Evolutionary conservation across 352 stramenopile genomes (phyloP).

Genomic region (Pythium pectinolyticum): DNA sequence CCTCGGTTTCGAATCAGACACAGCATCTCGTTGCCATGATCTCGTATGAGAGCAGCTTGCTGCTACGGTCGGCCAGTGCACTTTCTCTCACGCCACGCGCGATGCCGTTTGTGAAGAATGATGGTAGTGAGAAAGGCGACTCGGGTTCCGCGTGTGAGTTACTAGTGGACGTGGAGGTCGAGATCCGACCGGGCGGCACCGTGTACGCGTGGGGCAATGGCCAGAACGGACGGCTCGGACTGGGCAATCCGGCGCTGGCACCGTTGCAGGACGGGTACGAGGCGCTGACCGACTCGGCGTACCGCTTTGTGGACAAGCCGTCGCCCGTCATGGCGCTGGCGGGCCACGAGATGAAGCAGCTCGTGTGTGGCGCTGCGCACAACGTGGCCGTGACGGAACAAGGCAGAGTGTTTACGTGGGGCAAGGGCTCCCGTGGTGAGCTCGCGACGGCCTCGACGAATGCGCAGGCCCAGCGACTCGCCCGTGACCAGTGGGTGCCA

Average conservation of each 20-base stretch:
- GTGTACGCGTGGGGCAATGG: constrained; percentile 68
- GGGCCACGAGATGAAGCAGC: constrained; percentile 47
- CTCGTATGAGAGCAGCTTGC: constrained; percentile 27
- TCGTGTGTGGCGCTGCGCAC: constrained; percentile 53
- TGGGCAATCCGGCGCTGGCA: constrained; percentile 31
- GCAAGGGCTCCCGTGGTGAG: constrained; percentile 46
- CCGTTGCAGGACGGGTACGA: constrained; percentile 66
- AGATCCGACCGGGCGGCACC: constrained; percentile 48
- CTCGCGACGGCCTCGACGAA: constrained; percentile 32
- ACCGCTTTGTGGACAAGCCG: constrained; percentile 50
- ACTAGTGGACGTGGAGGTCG: constrained; percentile 45
- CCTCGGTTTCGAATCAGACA: not conserved
- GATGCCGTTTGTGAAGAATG: constrained; percentile 32
- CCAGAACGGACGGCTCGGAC: constrained; percentile 54
- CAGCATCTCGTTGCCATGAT: constrained; percentile 35
- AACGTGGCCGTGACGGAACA: constrained; percentile 50
- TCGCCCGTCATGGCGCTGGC: constrained; percentile 44
- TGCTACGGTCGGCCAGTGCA: constrained; percentile 31
- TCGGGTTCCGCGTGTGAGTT: constrained; percentile 40
- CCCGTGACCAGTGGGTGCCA: constrained; percentile 43
- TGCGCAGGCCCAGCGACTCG: not conserved
- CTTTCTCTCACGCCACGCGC: constrained; percentile 25
- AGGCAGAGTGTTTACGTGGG: constrained; percentile 64
- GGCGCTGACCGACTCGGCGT: constrained; percentile 61
- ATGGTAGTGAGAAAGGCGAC: no score